Evolutionary conservation across 805 yeast species (phyloP).

Genomic region (Starmerella powellii): DNA sequence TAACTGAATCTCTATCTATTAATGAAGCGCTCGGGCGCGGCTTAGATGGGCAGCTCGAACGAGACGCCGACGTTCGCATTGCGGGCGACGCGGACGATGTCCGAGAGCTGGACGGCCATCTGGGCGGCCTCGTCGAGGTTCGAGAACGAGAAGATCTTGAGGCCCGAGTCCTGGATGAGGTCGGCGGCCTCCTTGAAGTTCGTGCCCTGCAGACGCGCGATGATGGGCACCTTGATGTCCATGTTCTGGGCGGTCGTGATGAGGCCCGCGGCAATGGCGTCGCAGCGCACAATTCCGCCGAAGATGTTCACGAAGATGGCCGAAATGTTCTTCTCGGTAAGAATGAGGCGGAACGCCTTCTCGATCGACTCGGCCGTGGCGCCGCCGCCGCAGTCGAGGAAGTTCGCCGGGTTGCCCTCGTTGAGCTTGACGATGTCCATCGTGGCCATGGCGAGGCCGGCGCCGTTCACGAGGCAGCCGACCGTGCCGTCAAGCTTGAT

Average conservation of each 20-base stretch:
- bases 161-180: conserved; percentile 75
- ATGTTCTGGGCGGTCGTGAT: conserved; percentile 89
- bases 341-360: conserved; percentile 86
- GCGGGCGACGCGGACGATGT: conserved; percentile 38
- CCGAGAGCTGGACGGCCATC: conserved; percentile 71
- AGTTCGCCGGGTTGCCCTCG: conserved; percentile 98
- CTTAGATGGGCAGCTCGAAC: conserved; percentile 37
- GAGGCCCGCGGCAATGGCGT: conserved; percentile 94
- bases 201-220: conserved; percentile 98
- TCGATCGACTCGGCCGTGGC: conserved; percentile 98
- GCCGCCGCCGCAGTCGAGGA: conserved; percentile 99
- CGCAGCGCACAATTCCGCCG: conserved; percentile 99
- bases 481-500: conserved; percentile 97
- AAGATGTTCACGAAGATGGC: conserved; percentile 97
- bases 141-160: conserved; percentile 80
- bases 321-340: conserved; percentile 76
- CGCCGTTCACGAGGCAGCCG: conserved; percentile 98
- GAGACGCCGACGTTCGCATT: conserved; percentile 39
- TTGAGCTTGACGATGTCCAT: conserved; percentile 97
- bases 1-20: not conserved
- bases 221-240: conserved; percentile 84
- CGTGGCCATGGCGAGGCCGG: conserved; percentile 99
- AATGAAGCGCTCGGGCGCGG: no score
- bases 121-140: conserved; percentile 97
- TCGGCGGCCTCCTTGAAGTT: conserved; percentile 81